Base-by-base conservation (phyloP, 768 basidiomycete species). In the Mycena sanguinolenta region DNA sequence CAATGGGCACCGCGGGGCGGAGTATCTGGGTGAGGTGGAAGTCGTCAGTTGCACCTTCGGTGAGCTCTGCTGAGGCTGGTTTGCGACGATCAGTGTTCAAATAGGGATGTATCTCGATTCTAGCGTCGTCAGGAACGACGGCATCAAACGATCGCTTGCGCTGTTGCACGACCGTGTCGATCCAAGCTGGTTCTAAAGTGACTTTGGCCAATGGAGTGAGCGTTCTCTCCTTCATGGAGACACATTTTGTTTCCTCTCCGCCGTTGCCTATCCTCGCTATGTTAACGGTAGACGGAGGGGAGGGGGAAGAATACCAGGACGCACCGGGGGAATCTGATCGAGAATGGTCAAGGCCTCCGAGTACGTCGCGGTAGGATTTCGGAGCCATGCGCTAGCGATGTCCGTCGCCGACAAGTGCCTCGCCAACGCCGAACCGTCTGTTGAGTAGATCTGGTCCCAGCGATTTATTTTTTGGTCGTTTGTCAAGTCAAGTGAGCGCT, bases 191-290 rank as follows among this genome's bases (percentile, higher is more conserved):
- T 23, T 36, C 32, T 49, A 38, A 13, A 28, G 61, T 52, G 38
- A 62, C 61, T 62, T 52, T 62, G 28, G 16, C 19, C 61, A 62
- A 38, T 21, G 61, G 25, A 27, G 61, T 30, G 4, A 62, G 61
- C 30, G n/a, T 25, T 52, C 52, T 62, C 49, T 62, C 61, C 49
- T 49, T 52, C 9, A 34, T n/a, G 42, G 46, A 62, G 58, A 60
- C 44, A 25, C 13, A 39, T 46, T 60, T 60, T 25, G 58, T 60
- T 9, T 28, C 25, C 58, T 34, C 9, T 42, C 10, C 42, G 28
- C 58, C 58, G 23, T 30, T 2, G 28, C 58, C 58, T 60, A 38
- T 14, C 14, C 36, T 14, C 36, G 14, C 36, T n/a, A 44, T 7
- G 44, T 49, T 46, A 46, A 49, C 58, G 42, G 59, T 61, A 14